Percentiles rank a stretch among this genome's conserved stretches.
phyloP scores from a whole-genome alignment of 352 stramenopile species.

The Saprolegnia parasitica region DNA sequence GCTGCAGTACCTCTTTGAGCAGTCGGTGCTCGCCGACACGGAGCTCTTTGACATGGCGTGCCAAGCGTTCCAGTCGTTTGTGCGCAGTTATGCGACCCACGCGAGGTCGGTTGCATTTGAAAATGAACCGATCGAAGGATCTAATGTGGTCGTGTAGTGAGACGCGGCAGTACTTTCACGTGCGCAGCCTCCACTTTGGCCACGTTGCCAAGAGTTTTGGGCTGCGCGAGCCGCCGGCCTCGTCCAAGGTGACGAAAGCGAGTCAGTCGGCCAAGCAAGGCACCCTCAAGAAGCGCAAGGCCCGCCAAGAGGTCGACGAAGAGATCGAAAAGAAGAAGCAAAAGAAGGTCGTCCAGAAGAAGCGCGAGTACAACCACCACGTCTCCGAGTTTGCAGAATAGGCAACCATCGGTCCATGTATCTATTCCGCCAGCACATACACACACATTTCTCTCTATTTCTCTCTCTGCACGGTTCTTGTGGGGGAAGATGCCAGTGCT shows the following conservation, averaged over 20 bases:
- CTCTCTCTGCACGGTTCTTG: too few species aligned
- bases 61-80: conserved; percentile 90
- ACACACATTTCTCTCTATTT: too few species aligned
- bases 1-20: conserved; percentile 77
- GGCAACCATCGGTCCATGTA: not conserved
- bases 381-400: conserved; percentile 77
- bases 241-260: conserved; percentile 68
- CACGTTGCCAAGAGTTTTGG: conserved; percentile 93
- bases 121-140: not conserved
- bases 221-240: conserved; percentile 76
- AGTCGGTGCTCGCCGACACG: conserved; percentile 75
- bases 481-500: too few species aligned
- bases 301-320: conserved; percentile 65
- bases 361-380: conserved; percentile 63
- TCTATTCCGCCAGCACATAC: too few species aligned
- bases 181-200: conserved; percentile 90
- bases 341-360: conserved; percentile 55
- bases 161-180: conserved; percentile 89
- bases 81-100: conserved; percentile 91
- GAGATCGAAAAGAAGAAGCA: conserved; percentile 46
- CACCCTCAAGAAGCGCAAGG: conserved; percentile 79
- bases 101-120: conserved; percentile 38
- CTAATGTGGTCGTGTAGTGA: conserved; percentile 35
- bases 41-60: conserved; percentile 80
- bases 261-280: conserved; percentile 68